Conservation (phyloP, 331 rosid genomes). For the Spiraea crenata region DNA sequence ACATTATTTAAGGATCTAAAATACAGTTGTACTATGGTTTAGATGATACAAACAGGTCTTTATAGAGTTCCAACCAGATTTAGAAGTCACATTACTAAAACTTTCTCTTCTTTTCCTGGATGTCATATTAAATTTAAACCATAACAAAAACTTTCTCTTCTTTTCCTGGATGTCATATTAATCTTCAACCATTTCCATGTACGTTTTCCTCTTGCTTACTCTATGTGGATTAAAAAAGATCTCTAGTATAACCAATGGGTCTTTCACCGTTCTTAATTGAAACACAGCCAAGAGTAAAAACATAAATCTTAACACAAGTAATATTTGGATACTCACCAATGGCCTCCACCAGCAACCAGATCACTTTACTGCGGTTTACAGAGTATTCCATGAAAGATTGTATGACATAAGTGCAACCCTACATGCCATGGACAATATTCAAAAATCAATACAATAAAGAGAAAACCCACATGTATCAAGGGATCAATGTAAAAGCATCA, state of each 20-base stretch:
- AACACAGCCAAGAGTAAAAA: constrained; percentile 10
- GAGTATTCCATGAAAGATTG: constrained; percentile 46
- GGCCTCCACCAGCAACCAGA: constrained; percentile 72
- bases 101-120: background rate
- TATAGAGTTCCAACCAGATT: background rate
- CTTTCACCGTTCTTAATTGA: constrained; percentile 1
- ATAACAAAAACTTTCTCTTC: background rate
- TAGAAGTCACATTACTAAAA: background rate
- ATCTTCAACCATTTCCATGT: background rate
- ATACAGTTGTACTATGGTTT: background rate
- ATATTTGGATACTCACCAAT: constrained; percentile 54
- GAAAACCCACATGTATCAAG: background rate
- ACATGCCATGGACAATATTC: constrained; percentile 28
- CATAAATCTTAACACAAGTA: constrained; percentile 1
- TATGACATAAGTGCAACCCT: constrained; percentile 72
- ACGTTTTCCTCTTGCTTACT: constrained; percentile 1
- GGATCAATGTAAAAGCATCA: background rate
- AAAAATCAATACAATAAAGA: constrained; percentile 15
- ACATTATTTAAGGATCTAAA: background rate
- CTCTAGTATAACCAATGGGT: background rate
- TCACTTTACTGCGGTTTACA: constrained; percentile 59
- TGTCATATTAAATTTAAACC: background rate
- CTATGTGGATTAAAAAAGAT: background rate
- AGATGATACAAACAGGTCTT: background rate
- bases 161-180: background rate